Percentiles rank a stretch among this genome's conserved stretches.
These are phyloP conservation scores for Fomitiporia mediterranea DNA, from an alignment of 1,284 basidiomycete species.

Conservation along the genomic window DNA sequence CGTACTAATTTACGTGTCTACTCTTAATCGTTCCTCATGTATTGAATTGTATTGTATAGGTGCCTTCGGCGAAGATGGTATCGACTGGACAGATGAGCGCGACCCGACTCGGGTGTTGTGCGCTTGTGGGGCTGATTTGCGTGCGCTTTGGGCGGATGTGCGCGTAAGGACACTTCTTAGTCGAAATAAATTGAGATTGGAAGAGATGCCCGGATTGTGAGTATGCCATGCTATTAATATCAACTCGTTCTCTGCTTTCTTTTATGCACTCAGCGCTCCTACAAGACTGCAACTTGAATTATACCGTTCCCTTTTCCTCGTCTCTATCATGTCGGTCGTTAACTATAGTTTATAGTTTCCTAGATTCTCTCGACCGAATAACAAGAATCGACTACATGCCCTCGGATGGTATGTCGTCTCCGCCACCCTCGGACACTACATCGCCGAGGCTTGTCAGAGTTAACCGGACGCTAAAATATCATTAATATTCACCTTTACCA, in stretches of 20 bases:
- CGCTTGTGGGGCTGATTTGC: conserved; percentile 36
- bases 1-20: background rate
- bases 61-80: conserved; percentile 23
- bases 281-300: no score
- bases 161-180: conserved; percentile 30
- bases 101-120: conserved; percentile 35
- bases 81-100: conserved; percentile 37
- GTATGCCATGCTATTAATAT: conserved; percentile 21
- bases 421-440: background rate
- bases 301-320: background rate
- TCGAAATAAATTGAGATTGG: conserved; percentile 34
- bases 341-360: conserved; percentile 32
- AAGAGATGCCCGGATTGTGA: conserved; percentile 38
- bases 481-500: conserved; percentile 4
- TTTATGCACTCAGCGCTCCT: no score
- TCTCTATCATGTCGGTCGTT: background rate
- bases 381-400: conserved; percentile 39
- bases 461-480: no score
- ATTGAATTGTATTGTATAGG: conserved; percentile 17
- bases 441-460: no score
- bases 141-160: conserved; percentile 33
- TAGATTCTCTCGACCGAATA: conserved; percentile 40
- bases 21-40: background rate
- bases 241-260: no score
- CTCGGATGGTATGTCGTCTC: conserved; percentile 35